Percentiles rank a stretch among this genome's conserved stretches.
Evolutionary conservation across 2,329 filamentous ascomycete species (phyloP).

Genomic region (Claviceps maximensis): DNA sequence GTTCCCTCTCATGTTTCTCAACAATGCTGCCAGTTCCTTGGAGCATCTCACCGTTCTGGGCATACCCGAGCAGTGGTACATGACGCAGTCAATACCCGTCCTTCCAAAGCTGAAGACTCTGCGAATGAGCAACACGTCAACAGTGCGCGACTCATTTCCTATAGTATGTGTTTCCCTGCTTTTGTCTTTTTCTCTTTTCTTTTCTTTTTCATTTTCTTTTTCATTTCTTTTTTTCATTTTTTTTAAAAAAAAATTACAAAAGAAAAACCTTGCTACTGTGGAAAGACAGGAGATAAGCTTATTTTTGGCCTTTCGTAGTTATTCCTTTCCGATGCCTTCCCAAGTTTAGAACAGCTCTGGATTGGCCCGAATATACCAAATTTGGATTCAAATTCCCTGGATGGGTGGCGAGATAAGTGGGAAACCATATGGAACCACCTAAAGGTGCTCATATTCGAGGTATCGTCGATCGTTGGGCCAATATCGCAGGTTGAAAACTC

Average conservation of each 20-base stretch:
- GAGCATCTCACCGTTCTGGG: constrained; percentile 13
- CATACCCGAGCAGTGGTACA: constrained; percentile 11
- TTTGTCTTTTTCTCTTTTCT: no score
- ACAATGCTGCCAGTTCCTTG: constrained; percentile 8
- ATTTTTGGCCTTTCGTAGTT: constrained; percentile 11
- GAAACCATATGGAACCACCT: constrained; percentile 18
- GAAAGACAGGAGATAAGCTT: neutral
- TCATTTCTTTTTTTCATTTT: no score
- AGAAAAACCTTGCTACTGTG: neutral
- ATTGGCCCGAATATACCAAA: constrained; percentile 11
- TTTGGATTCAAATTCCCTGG: constrained; percentile 6
- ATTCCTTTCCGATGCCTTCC: constrained; percentile 7
- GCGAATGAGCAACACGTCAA: constrained; percentile 12
- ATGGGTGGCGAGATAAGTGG: constrained; percentile 9
- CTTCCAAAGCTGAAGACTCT: constrained; percentile 18
- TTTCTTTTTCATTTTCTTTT: no score
- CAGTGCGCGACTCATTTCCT: neutral
- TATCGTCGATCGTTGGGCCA: constrained; percentile 10
- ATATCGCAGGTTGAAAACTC: constrained; percentile 11
- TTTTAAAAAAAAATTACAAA: neutral
- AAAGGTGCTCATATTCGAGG: constrained; percentile 13
- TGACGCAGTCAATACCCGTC: constrained; percentile 4
- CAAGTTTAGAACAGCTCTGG: constrained; percentile 4
- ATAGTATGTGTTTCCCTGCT: constrained; percentile 3
- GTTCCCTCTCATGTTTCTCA: constrained; percentile 7